A percentile compares a stretch with the other conserved stretches of the same genome.
phyloP scores from a whole-genome alignment of 2,329 filamentous ascomycete genomes.

The Juglanconis juglandina region DNA sequence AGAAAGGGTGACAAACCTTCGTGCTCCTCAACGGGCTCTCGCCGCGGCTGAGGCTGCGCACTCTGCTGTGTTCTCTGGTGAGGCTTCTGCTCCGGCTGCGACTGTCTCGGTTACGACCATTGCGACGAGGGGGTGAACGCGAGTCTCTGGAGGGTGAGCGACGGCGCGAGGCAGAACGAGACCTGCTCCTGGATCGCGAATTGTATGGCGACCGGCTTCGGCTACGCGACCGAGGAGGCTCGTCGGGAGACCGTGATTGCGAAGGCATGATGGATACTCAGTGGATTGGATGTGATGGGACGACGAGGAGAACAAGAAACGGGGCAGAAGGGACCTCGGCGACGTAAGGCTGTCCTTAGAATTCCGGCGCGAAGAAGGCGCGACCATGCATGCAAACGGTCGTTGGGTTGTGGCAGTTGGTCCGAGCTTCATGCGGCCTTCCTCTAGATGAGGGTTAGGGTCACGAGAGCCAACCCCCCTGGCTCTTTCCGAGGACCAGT shows the following conservation, averaged over 20 bases:
- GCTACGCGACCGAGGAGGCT: slow-evolving; percentile 8
- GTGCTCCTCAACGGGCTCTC: slow-evolving; percentile 43
- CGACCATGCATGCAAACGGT: background rate
- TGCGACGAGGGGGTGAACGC: slow-evolving; percentile 33
- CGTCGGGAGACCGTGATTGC: slow-evolving; percentile 18
- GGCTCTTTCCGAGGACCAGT: too few relatives aligned
- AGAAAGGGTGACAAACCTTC: slow-evolving; percentile 39
- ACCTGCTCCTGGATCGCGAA: slow-evolving; percentile 18
- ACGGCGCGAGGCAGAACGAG: slow-evolving; percentile 18
- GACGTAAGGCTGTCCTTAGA: background rate
- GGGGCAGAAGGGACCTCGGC: background rate
- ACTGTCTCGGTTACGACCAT: slow-evolving; percentile 33
- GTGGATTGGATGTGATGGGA: background rate
- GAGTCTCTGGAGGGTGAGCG: slow-evolving; percentile 22
- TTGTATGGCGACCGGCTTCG: slow-evolving; percentile 9
- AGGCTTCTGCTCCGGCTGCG: slow-evolving; percentile 25
- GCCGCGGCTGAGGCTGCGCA: slow-evolving; percentile 33
- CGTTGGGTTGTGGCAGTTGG: too few relatives aligned
- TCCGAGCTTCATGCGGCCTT: background rate
- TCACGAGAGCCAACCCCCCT: background rate
- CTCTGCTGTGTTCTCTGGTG: slow-evolving; percentile 32
- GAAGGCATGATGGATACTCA: slow-evolving; percentile 18
- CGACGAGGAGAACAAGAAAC: background rate
- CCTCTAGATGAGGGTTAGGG: background rate
- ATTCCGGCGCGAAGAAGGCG: background rate